Percentiles rank a stretch among this genome's conserved stretches.
Conservation (phyloP, 2,329 filamentous ascomycete genomes). For the Paracorniculantispora psalliotae region DNA sequence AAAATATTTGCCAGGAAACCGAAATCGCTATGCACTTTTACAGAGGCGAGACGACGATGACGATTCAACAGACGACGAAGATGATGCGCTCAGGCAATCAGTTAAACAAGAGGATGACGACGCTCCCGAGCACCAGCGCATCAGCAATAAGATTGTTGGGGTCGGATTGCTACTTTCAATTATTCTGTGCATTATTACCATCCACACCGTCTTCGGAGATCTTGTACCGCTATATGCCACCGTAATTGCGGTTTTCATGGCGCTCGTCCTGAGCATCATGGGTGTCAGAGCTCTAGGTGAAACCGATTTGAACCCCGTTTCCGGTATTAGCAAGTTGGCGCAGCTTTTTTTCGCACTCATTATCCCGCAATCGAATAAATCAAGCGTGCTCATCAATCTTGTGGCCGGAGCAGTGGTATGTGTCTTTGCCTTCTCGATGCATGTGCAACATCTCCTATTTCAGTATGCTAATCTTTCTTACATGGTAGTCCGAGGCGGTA, state of each 20-base stretch:
- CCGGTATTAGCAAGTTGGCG: slow-evolving; percentile 92
- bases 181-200: slow-evolving; percentile 71
- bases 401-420: slow-evolving; percentile 77
- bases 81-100: neutral
- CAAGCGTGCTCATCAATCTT: slow-evolving; percentile 90
- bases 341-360: slow-evolving; percentile 93
- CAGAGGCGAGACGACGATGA: slow-evolving; percentile 16
- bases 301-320: slow-evolving; percentile 94
- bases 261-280: slow-evolving; percentile 73
- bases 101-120: slow-evolving; percentile 53
- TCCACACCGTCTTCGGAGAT: slow-evolving; percentile 76
- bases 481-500: slow-evolving; percentile 36
- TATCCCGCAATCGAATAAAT: slow-evolving; percentile 72
- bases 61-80: slow-evolving; percentile 21
- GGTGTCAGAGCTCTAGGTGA: slow-evolving; percentile 65
- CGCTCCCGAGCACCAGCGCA: slow-evolving; percentile 76
- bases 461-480: neutral
- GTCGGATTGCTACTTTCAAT: slow-evolving; percentile 75
- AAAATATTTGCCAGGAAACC: neutral
- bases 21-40: slow-evolving; percentile 15
- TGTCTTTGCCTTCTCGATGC: slow-evolving; percentile 14
- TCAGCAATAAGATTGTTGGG: slow-evolving; percentile 64
- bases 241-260: slow-evolving; percentile 75
- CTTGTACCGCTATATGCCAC: slow-evolving; percentile 76
- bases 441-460: neutral